Conservation (phyloP, 148 eudicot genomes). For the Rheum nobile region DNA sequence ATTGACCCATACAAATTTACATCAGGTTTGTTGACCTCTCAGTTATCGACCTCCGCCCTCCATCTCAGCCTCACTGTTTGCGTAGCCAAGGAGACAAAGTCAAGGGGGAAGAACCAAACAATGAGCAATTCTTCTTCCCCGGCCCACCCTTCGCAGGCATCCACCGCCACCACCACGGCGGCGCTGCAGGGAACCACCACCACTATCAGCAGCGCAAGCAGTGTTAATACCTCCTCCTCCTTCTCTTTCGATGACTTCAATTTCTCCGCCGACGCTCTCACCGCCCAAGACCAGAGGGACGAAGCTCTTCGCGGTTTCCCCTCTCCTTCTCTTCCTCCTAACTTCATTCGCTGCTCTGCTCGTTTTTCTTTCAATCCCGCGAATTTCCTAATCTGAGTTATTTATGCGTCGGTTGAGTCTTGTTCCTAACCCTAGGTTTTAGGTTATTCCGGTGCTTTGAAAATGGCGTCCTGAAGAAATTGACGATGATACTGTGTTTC, state of each 20-base stretch:
- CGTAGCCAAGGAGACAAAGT: too few species aligned
- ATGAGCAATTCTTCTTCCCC: slow-evolving; percentile 9
- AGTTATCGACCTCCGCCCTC: too few species aligned
- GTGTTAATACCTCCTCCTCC: slow-evolving; percentile 12
- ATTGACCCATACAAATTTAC: too few species aligned
- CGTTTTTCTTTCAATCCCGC: background rate
- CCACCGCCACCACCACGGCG: slow-evolving; percentile 24
- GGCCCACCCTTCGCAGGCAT: slow-evolving; percentile 18
- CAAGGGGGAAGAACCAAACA: background rate
- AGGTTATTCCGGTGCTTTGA: too few species aligned
- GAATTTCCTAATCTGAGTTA: background rate
- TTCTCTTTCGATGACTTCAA: slow-evolving; percentile 32
- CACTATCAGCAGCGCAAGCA: slow-evolving; percentile 10
- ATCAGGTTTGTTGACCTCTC: too few species aligned
- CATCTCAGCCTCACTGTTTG: too few species aligned
- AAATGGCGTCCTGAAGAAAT: too few species aligned
- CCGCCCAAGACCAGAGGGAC: slow-evolving; percentile 51
- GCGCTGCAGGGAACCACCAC: slow-evolving; percentile 28
- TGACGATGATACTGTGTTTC: background rate
- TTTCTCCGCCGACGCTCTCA: slow-evolving; percentile 29
- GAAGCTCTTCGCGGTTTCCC: slow-evolving; percentile 44
- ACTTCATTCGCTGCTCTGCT: background rate
- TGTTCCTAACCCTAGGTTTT: too few species aligned
- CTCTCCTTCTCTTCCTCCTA: background rate
- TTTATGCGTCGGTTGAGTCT: background rate